phyloP scores from a whole-genome alignment of 2,329 filamentous ascomycete genomes.

The Zasmidium citrigriseum region DNA sequence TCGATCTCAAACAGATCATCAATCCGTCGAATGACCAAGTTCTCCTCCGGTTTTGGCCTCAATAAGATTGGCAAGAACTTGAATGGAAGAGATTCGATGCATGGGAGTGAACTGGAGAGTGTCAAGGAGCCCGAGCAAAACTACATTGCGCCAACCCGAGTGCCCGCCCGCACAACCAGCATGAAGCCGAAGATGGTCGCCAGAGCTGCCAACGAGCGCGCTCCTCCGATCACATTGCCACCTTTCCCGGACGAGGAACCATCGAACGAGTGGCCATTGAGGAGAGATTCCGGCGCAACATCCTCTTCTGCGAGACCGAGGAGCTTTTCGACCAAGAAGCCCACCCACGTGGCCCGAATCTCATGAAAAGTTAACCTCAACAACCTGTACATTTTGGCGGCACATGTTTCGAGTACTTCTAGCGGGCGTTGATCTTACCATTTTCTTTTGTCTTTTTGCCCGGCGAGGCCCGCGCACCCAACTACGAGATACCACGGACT shows the following conservation, averaged over 20 bases:
- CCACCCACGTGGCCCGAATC: not conserved
- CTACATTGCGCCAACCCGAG: conserved; percentile 7
- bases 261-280: conserved; percentile 6
- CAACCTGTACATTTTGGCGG: not conserved
- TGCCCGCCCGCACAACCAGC: conserved; percentile 17
- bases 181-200: conserved; percentile 32
- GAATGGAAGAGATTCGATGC: conserved; percentile 1
- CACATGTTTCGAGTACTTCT: not conserved
- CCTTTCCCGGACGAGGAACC: conserved; percentile 28
- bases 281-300: not conserved
- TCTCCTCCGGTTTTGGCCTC: conserved; percentile 25
- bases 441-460: not conserved
- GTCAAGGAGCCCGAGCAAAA: conserved; percentile 11
- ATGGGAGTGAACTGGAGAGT: conserved; percentile 10
- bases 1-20: conserved; percentile 8
- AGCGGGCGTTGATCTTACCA: not conserved
- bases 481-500: conserved; percentile 3
- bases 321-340: not conserved
- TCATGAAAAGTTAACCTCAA: not conserved
- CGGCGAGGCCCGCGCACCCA: not conserved
- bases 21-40: conserved; percentile 21
- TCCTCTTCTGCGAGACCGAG: not conserved
- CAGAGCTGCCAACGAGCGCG: conserved; percentile 36
- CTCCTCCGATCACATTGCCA: conserved; percentile 31
- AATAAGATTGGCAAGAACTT: conserved; percentile 20